Conservation (phyloP, 495 filamentous ascomycete species). For the Lepraria neglecta region DNA sequence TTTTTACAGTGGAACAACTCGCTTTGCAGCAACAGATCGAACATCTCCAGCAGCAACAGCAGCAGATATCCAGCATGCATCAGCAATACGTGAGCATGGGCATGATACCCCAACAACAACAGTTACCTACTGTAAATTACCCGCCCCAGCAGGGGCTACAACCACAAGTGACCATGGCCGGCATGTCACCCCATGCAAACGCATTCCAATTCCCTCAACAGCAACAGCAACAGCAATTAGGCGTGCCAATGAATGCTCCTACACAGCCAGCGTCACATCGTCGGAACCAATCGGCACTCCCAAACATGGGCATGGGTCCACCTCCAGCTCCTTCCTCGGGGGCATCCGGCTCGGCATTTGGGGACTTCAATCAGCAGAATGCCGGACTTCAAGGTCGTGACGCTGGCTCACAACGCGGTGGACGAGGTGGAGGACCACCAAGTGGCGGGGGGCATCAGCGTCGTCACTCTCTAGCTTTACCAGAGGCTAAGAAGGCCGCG, state of each 20-base stretch:
- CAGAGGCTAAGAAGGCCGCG: slow-evolving; percentile 95
- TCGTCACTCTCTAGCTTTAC: slow-evolving; percentile 88
- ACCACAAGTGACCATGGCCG: slow-evolving; percentile 53
- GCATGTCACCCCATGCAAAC: slow-evolving; percentile 71
- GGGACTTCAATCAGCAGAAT: slow-evolving; percentile 62
- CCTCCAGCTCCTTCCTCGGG: slow-evolving; percentile 96
- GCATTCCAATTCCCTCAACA: slow-evolving; percentile 88
- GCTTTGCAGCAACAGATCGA: slow-evolving; percentile 99
- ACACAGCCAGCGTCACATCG: slow-evolving; percentile 79
- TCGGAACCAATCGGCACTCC: slow-evolving; percentile 94
- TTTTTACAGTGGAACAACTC: slow-evolving; percentile 80
- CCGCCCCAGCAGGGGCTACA: slow-evolving; percentile 56
- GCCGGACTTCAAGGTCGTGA: slow-evolving; percentile 60
- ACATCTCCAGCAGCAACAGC: slow-evolving; percentile 93
- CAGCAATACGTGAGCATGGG: slow-evolving; percentile 98
- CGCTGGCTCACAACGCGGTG: slow-evolving; percentile 63
- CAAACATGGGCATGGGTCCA: slow-evolving; percentile 87
- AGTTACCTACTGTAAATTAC: slow-evolving; percentile 60
- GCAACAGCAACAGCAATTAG: slow-evolving; percentile 62
- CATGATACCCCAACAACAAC: slow-evolving; percentile 77
- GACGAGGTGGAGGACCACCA: slow-evolving; percentile 64
- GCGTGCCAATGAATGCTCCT: slow-evolving; percentile 67
- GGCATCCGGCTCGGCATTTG: slow-evolving; percentile 73
- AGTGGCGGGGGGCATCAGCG: slow-evolving; percentile 74
- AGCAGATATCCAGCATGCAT: slow-evolving; percentile 91